These are phyloP conservation scores for Zasmidium cellare DNA, from an alignment of 2,329 filamentous ascomycete species.

Conservation along the genomic window DNA sequence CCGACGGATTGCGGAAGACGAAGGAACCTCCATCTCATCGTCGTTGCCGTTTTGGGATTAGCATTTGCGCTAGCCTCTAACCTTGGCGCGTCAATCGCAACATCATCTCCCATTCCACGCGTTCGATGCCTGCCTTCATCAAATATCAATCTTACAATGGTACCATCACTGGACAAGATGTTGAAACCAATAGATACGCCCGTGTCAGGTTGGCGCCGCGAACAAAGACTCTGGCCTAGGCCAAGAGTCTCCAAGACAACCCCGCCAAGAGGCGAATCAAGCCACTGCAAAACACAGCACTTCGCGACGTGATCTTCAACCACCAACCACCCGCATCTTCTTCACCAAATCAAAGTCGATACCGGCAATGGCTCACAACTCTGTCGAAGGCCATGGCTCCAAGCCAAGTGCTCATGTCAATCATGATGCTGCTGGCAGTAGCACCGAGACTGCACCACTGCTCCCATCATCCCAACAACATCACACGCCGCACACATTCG, in stretches of 20 bases:
- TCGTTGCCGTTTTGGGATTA: neutral
- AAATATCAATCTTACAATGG: neutral
- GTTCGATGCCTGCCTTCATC: neutral
- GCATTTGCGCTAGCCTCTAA: neutral
- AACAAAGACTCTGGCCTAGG: neutral
- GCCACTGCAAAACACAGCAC: neutral
- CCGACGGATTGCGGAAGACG: no score
- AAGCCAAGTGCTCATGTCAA: neutral
- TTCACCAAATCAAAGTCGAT: neutral
- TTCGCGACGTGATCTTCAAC: neutral
- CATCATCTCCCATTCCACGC: neutral
- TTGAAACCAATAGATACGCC: neutral
- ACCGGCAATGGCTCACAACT: neutral
- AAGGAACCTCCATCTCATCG: neutral
- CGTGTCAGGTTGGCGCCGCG: no score
- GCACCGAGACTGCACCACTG: slow-evolving; percentile 11
- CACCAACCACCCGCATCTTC: neutral
- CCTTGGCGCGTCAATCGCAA: neutral
- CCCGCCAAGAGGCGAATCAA: neutral
- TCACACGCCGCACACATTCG: slow-evolving; percentile 18
- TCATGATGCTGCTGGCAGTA: neutral
- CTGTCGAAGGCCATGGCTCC: neutral
- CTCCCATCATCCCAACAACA: slow-evolving; percentile 8
- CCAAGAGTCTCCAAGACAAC: neutral
- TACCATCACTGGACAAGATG: neutral